These are phyloP conservation scores for Yarrowia galli DNA, from an alignment of 1,139 yeast species.

Conservation along the genomic window DNA sequence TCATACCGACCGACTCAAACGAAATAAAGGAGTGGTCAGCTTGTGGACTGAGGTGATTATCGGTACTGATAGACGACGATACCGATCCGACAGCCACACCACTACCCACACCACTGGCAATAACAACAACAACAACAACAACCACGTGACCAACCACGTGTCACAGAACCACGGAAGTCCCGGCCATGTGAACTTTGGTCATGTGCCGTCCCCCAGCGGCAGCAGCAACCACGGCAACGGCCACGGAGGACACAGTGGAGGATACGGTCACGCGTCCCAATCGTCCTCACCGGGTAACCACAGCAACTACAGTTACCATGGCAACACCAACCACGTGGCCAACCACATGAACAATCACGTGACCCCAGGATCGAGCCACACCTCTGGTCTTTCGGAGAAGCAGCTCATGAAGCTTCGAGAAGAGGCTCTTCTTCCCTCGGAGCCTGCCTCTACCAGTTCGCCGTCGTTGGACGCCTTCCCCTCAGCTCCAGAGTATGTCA, in stretches of 20 bases:
- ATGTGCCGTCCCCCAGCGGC: slow-evolving; percentile 23
- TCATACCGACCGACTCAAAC: slow-evolving; percentile 71
- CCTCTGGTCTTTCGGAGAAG: slow-evolving; percentile 55
- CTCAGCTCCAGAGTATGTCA: slow-evolving; percentile 23
- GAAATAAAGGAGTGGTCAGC: slow-evolving; percentile 77
- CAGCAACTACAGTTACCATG: background rate
- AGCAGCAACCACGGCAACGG: slow-evolving; percentile 1
- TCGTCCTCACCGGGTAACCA: background rate
- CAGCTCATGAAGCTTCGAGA: slow-evolving; percentile 62
- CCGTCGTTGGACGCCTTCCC: slow-evolving; percentile 28
- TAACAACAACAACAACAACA: background rate
- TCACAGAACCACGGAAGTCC: slow-evolving; percentile 9
- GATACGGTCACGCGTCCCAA: background rate
- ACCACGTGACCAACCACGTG: background rate
- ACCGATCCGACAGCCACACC: slow-evolving; percentile 14
- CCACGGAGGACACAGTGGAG: background rate
- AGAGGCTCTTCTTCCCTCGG: slow-evolving; percentile 67
- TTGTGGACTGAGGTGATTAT: slow-evolving; percentile 78
- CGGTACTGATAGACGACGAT: slow-evolving; percentile 68
- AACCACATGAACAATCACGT: slow-evolving; percentile 33
- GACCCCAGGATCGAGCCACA: slow-evolving; percentile 31
- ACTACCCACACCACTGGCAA: background rate
- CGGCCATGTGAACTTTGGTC: slow-evolving; percentile 30
- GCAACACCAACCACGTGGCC: background rate
- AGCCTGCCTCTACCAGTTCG: slow-evolving; percentile 51